Base-by-base conservation (phyloP, 164 flowering plant species). In the Umbellularia californica region DNA sequence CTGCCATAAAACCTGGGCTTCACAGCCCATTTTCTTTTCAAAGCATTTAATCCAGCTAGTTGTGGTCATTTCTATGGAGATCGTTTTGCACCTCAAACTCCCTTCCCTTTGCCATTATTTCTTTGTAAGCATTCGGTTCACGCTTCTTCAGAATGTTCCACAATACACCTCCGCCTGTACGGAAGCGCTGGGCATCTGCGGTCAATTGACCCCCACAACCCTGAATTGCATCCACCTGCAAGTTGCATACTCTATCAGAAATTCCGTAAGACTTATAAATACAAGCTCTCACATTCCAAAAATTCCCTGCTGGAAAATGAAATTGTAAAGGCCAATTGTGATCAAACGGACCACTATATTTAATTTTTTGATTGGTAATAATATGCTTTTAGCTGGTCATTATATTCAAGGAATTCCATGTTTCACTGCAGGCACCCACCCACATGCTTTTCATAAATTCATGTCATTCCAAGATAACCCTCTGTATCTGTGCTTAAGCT, bases 121-220 rank as follows among this genome's bases (percentile, higher is more conserved):
- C 97, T 72, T 84, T 88, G 80, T 87, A 95, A 50, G 90, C 97
- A 51, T 83, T 87, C 55, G 96, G 97, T 70, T 91, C 96, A 30
- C 95, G 88, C 50, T 79, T 35, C 87, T 92, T 95, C 20, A 95
- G 84, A 72, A 95, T 90, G 80, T 80, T 84, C 98, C 98, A 95
- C 67, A 95, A 79, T 74, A 95, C 79, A 30, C 98, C 98, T 73
- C 98, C 99, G 71, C 98, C 97, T 30, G 81, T 87, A 17, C 95
- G 84, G 47, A 2, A 50, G 47, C 94, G 92, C 62, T 76, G 81
- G 1, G 97, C 97, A 87, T 91, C 94, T 75, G 90, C 87, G 72
- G 97, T 93, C 92, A 83, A 87, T 84, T 94, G 99, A 74, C 99
- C 99, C 72, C 99, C 98, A 83, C 97, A 92, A 68, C 89, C 84